Evolutionary conservation across 495 filamentous ascomycete genomes (phyloP), one percentile per base, ranked within the genome.

Genomic region (Parathielavia hyrcaniae): DNA sequence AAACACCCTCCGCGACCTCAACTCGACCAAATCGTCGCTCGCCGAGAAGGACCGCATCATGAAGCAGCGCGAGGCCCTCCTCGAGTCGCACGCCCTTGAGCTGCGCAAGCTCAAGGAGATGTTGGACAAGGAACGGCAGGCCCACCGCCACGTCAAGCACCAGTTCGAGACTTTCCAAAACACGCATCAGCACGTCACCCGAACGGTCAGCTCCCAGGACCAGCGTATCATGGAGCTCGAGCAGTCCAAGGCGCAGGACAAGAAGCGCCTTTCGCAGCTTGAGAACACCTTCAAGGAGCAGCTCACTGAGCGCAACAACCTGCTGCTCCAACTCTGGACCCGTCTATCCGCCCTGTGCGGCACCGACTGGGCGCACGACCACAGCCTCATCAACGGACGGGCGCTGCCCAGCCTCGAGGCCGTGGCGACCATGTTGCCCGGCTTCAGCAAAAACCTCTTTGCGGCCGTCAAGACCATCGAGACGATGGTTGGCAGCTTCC

Each of bases 381-480:
- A 97, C 63, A 87, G 85, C 59, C 82, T 95, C 41, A 89, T 97
- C 67, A 89, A 92, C 60, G 90, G 90, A 49, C 87, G 91, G 52
- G 80, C 79, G 13, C 74, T 91, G 8, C 88, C 90, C 0, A 87
- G 85, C 36, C 75, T 93, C 49, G 91, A 96, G 62, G 82, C 90
- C 44, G 84, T 96, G 53, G 83, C 85, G 38, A 88, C 84, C 23
- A 82, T 88, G 66, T 83, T 95, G 55, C 83, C 88, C 2, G 86
- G 84, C 12, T 97, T 97, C 72, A 86, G 82, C 71, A 89, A 91
- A 67, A 97, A 96, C 65, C 79, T 97, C 23, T 70, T 95, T 46
- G 80, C 84, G 6, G 92, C 91, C 9, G 81, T 96, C 59, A 96
- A 96, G 74, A 89, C 83, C 2, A 82, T 98, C 53, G 93, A 97